Evolutionary conservation across 73 alveolate species (phyloP).

Genomic region (Tetrahymena thermophila): DNA sequence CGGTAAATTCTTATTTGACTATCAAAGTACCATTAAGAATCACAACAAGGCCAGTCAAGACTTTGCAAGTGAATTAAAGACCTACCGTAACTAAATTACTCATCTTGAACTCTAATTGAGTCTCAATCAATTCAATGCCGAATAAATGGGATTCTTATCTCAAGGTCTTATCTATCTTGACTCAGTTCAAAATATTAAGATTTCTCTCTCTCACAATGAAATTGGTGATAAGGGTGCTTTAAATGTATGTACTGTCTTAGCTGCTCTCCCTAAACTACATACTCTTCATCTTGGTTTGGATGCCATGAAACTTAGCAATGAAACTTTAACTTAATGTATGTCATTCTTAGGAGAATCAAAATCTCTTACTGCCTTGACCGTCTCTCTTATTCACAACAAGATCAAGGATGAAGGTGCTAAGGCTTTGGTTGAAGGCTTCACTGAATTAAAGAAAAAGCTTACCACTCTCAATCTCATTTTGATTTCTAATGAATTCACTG

Average conservation of each 20-base stretch:
- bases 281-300: neutral
- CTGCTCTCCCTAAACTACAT: neutral
- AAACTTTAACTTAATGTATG: neutral
- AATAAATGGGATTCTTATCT: neutral
- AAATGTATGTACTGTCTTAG: neutral
- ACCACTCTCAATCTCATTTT: neutral
- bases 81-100: neutral
- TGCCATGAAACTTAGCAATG: neutral
- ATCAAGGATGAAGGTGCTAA: constrained; percentile 1
- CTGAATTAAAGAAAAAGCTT: neutral
- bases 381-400: neutral
- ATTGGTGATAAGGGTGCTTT: neutral
- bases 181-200: neutral
- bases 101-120: neutral
- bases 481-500: neutral
- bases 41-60: neutral
- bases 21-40: neutral
- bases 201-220: neutral
- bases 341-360: neutral
- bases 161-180: neutral
- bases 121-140: neutral
- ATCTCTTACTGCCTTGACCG: neutral
- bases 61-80: neutral
- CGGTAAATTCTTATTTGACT: neutral
- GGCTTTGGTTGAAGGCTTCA: neutral